Conservation (phyloP, 2,329 filamentous ascomycete species). For the Penicillium sp. region DNA sequence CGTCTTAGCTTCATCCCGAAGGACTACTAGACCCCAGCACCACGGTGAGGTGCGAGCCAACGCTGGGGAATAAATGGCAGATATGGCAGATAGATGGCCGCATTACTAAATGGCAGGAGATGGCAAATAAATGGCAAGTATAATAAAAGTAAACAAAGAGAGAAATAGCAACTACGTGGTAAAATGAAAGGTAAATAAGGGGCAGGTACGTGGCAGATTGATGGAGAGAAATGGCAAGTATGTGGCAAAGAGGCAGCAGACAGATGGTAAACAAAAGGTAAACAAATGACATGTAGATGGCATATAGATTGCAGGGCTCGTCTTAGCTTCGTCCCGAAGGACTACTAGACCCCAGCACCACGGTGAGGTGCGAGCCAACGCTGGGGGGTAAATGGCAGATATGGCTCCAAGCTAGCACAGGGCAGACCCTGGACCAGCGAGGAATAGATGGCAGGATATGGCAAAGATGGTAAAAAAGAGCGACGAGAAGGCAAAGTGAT, state of each 20-base stretch:
- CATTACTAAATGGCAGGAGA: not conserved
- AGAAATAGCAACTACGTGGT: no score
- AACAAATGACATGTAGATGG: no score
- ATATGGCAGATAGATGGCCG: not conserved
- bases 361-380: slow-evolving; percentile 15
- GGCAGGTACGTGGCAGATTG: no score
- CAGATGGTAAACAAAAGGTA: no score
- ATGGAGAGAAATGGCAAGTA: no score
- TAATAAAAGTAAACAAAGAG: no score
- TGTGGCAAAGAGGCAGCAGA: no score
- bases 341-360: slow-evolving; percentile 16
- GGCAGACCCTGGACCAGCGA: not conserved
- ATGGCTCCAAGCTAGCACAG: not conserved
- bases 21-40: slow-evolving; percentile 17
- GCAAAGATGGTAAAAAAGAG: not conserved
- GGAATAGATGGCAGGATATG: not conserved
- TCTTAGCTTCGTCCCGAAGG: slow-evolving; percentile 13
- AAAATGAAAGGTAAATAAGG: no score
- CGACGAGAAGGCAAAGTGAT: not conserved
- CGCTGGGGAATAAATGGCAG: slow-evolving; percentile 2
- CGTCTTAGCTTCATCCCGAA: slow-evolving; percentile 15
- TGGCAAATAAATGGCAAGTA: no score
- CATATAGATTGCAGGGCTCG: not conserved
- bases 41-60: slow-evolving; percentile 18
- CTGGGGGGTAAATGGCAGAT: not conserved